These are phyloP conservation scores for Colletotrichum endophyticum DNA, from an alignment of 2,329 filamentous ascomycete species.

Conservation along the genomic window DNA sequence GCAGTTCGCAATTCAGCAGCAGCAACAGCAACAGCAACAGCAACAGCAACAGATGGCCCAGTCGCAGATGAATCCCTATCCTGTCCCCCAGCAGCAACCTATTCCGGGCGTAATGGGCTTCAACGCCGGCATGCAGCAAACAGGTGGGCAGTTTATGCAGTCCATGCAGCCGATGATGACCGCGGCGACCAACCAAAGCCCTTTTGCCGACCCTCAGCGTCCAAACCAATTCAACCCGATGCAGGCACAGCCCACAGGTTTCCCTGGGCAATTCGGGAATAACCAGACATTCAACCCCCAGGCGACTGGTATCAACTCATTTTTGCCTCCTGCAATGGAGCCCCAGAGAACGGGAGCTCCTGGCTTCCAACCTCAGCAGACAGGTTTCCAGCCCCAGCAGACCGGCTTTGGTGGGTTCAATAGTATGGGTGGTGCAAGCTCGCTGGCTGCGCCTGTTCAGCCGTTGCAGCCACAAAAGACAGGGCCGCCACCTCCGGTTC, in stretches of 20 bases:
- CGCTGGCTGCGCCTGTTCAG: constrained; percentile 44
- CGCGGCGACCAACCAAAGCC: constrained; percentile 40
- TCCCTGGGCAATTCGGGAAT: constrained; percentile 45
- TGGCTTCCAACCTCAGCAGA: constrained; percentile 47
- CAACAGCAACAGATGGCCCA: constrained; percentile 46
- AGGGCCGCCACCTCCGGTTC: constrained; percentile 80
- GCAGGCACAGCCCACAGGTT: constrained; percentile 71
- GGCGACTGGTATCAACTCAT: constrained; percentile 56
- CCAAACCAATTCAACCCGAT: constrained; percentile 50
- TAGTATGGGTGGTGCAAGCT: neutral
- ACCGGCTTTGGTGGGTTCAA: constrained; percentile 58
- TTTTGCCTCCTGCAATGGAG: constrained; percentile 63
- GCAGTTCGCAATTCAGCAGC: constrained; percentile 54
- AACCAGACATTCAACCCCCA: constrained; percentile 57
- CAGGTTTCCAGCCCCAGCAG: constrained; percentile 48
- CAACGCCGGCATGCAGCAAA: constrained; percentile 33
- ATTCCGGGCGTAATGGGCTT: constrained; percentile 39
- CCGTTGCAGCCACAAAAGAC: constrained; percentile 53
- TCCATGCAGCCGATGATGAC: constrained; percentile 59
- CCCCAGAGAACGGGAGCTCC: constrained; percentile 51
- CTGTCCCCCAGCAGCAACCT: constrained; percentile 34
- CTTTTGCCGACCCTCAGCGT: constrained; percentile 42
- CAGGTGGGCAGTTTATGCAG: constrained; percentile 44
- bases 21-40: constrained; percentile 43
- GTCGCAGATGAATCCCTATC: constrained; percentile 40